Conservation (phyloP, 1,284 basidiomycete genomes). For the Abortiporus biennis region DNA sequence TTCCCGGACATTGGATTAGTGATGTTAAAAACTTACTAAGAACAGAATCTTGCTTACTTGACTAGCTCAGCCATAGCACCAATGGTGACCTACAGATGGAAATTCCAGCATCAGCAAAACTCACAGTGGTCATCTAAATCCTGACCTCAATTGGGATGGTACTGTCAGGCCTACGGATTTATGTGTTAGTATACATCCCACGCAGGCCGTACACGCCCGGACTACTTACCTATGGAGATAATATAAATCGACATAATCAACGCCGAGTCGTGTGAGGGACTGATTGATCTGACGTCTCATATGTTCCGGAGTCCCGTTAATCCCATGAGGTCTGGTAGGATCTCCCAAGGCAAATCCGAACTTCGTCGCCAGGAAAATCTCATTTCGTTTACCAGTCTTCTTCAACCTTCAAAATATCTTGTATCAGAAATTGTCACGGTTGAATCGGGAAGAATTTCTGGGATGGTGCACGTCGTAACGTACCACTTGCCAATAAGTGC, state of each 20-base stretch:
- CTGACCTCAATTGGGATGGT: conserved; percentile 39
- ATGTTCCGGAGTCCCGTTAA: conserved; percentile 12
- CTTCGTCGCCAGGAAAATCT: conserved; percentile 3
- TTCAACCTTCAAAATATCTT: no score
- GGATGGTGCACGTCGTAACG: no score
- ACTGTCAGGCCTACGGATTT: conserved; percentile 30
- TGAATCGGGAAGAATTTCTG: no score
- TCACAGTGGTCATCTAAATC: no score
- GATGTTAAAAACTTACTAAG: not conserved
- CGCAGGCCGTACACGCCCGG: conserved; percentile 16
- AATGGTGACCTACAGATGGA: not conserved
- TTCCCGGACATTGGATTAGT: not conserved
- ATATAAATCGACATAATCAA: conserved; percentile 23
- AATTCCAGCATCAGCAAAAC: not conserved
- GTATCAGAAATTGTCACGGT: no score
- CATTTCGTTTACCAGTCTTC: not conserved
- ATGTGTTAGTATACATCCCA: conserved; percentile 8
- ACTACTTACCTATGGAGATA: conserved; percentile 25
- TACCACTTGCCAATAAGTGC: conserved; percentile 1
- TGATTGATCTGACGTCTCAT: conserved; percentile 17
- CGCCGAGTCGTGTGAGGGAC: conserved; percentile 18
- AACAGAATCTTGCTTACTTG: conserved; percentile 15
- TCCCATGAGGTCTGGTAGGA: not conserved
- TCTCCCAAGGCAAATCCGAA: not conserved
- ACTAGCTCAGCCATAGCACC: conserved; percentile 48